A percentile compares a stretch with the other conserved stretches of the same genome.
phyloP scores from a whole-genome alignment of 345 rosid genomes.

The Aegle marmelos region DNA sequence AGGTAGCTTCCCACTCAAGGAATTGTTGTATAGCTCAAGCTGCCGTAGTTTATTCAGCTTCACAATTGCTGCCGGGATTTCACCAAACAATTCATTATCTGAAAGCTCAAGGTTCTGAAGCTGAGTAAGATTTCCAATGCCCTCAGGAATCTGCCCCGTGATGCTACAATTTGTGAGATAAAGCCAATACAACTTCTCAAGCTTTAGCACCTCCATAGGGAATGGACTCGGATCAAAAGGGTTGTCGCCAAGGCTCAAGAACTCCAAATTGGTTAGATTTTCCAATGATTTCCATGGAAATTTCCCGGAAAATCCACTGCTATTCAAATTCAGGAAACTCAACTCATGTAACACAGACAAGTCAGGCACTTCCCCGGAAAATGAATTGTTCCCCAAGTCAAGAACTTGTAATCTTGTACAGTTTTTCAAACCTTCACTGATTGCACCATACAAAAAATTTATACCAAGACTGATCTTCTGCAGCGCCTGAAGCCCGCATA shows the following conservation, averaged over 20 bases:
- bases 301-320: constrained; percentile 57
- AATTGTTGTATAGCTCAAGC: constrained; percentile 72
- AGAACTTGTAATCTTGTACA: constrained; percentile 51
- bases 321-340: constrained; percentile 51
- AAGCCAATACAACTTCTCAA: constrained; percentile 58
- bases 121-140: constrained; percentile 47
- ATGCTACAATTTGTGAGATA: constrained; percentile 72
- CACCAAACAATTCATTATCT: constrained; percentile 51
- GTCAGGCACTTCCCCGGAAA: constrained; percentile 63
- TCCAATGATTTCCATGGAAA: constrained; percentile 74
- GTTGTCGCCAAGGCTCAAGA: constrained; percentile 81
- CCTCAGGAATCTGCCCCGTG: constrained; percentile 65
- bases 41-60: constrained; percentile 51
- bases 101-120: constrained; percentile 69
- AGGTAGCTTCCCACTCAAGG: constrained; percentile 63
- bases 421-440: constrained; percentile 34
- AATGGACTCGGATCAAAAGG: constrained; percentile 45
- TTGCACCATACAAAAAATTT: constrained; percentile 46
- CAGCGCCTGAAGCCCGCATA: constrained; percentile 49
- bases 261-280: constrained; percentile 42
- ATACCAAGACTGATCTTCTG: constrained; percentile 48
- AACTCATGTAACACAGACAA: constrained; percentile 42
- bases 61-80: constrained; percentile 53
- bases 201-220: constrained; percentile 51
- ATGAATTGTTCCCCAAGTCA: constrained; percentile 56